Evolutionary conservation across 1,284 basidiomycete genomes (phyloP), one percentile per base, ranked within the genome.

Genomic region (Tylopilus sp.): DNA sequence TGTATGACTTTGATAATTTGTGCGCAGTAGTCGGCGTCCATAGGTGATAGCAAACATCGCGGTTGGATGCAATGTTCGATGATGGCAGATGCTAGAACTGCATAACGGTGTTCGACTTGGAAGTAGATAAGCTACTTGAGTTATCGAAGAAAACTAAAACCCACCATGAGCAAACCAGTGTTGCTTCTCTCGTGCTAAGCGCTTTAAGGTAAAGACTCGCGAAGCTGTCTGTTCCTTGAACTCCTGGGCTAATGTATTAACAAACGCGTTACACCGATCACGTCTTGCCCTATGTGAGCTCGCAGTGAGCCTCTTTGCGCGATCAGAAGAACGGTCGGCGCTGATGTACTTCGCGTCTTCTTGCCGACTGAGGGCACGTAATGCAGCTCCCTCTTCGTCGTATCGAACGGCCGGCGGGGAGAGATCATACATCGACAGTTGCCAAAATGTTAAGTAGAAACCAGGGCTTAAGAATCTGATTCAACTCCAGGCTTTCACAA

Each of bases 361-460:
- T 59, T 81, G 74, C 7, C 77, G 77, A 58, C 79, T 83, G 26
- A 86, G 68, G 5, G 74, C 68, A 21, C 78, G 73, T 26, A 90
- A 63, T n/a, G 73, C 71, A 23, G 75, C 70, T 30, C 75, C 74
- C 63, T 87, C 83, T 57, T 89, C 86, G 39, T 87, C 81, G 49
- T 91, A 91, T 56, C 76, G 79, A 8, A 76, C 58, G 7, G 73
- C 71, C 0, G 89, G 92, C 25, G 89, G 85, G 1, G 80, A 72
- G 37, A 98, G 77, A 66, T 98, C 95, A 58, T 92, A 90, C 23
- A 87, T 86, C 0, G 89, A 88, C 46, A 97, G 68, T 65, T 96
- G 92, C 95, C 95, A 97, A 71, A 97, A 98, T 0, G 92, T 92
- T 36, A 91, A 72, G 59, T 93, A 95, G 71, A 97, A 97, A 2